Percentiles rank a stretch among this genome's conserved stretches.
Evolutionary conservation across 2,329 filamentous ascomycete genomes (phyloP).

Genomic region (Talaromyces sp.): DNA sequence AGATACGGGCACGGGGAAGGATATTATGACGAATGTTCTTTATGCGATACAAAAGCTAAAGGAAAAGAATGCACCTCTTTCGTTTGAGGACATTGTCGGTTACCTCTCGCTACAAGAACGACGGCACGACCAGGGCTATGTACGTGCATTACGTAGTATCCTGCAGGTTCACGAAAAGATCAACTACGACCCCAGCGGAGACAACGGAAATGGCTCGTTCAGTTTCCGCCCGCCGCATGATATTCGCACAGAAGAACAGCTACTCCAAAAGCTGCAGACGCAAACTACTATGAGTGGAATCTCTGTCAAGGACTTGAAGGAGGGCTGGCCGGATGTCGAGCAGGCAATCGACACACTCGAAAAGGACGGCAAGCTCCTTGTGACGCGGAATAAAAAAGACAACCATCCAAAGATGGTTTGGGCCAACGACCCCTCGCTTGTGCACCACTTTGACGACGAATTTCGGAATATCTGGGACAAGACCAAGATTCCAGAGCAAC

Average conservation of each 20-base stretch:
- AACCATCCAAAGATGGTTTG: conserved; percentile 80
- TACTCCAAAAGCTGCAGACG: conserved; percentile 74
- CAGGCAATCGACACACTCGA: conserved; percentile 74
- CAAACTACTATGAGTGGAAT: conserved; percentile 78
- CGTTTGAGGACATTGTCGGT: conserved; percentile 70
- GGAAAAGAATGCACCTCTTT: conserved; percentile 63
- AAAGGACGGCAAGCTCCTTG: conserved; percentile 70
- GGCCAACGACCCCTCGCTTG: conserved; percentile 76
- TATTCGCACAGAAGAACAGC: conserved; percentile 70
- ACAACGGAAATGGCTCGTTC: conserved; percentile 71
- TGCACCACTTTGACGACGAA: conserved; percentile 71
- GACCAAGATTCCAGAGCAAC: conserved; percentile 68
- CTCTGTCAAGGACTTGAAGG: conserved; percentile 83
- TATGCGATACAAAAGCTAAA: conserved; percentile 81
- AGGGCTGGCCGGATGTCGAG: conserved; percentile 87
- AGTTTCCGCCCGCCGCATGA: conserved; percentile 78
- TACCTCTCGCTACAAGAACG: conserved; percentile 69
- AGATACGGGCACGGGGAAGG: conserved; percentile 68
- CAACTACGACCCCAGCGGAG: conserved; percentile 51
- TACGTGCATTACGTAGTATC: conserved; percentile 61
- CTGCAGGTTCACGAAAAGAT: conserved; percentile 63
- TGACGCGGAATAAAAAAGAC: conserved; percentile 89
- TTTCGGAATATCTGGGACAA: conserved; percentile 81
- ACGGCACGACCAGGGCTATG: conserved; percentile 52
- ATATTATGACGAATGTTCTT: conserved; percentile 81